Conservation (phyloP, 2,329 filamentous ascomycete genomes). For the Fusarium heterosporum region DNA sequence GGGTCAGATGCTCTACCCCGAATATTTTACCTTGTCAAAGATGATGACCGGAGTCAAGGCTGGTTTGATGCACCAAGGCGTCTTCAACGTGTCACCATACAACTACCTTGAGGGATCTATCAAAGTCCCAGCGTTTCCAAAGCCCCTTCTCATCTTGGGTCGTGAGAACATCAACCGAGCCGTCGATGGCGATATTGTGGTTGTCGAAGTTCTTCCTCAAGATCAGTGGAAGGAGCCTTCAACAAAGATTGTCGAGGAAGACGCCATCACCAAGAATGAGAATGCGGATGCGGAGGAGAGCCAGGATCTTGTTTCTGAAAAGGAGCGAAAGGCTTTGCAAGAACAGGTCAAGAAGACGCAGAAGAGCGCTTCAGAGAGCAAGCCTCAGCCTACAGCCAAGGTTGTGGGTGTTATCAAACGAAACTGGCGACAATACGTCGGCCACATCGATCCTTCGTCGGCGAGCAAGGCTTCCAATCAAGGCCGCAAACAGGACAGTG, state of each 20-base stretch:
- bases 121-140: constrained; percentile 89
- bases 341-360: constrained; percentile 92
- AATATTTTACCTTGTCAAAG: constrained; percentile 89
- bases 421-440: constrained; percentile 98
- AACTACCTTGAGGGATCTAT: constrained; percentile 97
- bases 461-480: constrained; percentile 78
- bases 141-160: constrained; percentile 86
- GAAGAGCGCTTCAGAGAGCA: constrained; percentile 78
- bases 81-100: constrained; percentile 96
- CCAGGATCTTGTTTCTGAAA: constrained; percentile 84
- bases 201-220: constrained; percentile 91
- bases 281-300: constrained; percentile 87
- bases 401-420: constrained; percentile 94
- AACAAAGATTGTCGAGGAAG: constrained; percentile 95
- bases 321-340: constrained; percentile 86
- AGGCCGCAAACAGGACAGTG: constrained; percentile 87
- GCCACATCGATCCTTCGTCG: constrained; percentile 90
- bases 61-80: constrained; percentile 90
- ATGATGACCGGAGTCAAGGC: constrained; percentile 94
- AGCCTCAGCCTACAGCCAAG: constrained; percentile 88
- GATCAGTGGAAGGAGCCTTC: constrained; percentile 98
- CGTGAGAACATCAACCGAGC: constrained; percentile 96
- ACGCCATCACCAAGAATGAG: constrained; percentile 90
- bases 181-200: constrained; percentile 90
- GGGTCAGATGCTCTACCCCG: constrained; percentile 81